These are phyloP conservation scores for Ophiostoma montium DNA, from an alignment of 2,329 filamentous ascomycete genomes.

Conservation along the genomic window DNA sequence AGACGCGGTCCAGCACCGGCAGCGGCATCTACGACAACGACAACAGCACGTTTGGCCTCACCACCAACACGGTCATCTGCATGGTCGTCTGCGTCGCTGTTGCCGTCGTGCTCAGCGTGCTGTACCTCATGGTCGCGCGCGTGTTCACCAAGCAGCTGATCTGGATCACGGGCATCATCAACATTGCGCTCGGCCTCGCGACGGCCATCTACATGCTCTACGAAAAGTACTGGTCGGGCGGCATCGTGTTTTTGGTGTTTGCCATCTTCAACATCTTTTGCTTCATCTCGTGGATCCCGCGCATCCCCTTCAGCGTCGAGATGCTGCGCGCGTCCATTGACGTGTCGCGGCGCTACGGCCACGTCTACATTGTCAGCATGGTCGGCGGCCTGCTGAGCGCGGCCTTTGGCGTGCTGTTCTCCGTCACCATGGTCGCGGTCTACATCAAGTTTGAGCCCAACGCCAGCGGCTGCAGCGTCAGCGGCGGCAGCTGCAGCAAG, in stretches of 20 bases:
- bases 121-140: slow-evolving; percentile 63
- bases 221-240: slow-evolving; percentile 63
- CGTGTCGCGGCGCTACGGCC: slow-evolving; percentile 68
- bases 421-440: slow-evolving; percentile 70
- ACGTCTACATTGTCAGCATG: slow-evolving; percentile 77
- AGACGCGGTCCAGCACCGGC: slow-evolving; percentile 47
- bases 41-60: slow-evolving; percentile 49
- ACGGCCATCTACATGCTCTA: slow-evolving; percentile 79
- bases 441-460: slow-evolving; percentile 71
- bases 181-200: slow-evolving; percentile 70
- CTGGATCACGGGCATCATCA: slow-evolving; percentile 81
- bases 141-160: slow-evolving; percentile 81
- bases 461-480: slow-evolving; percentile 33
- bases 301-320: slow-evolving; percentile 81
- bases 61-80: slow-evolving; percentile 74
- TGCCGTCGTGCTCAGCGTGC: slow-evolving; percentile 60
- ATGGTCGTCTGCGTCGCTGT: slow-evolving; percentile 66
- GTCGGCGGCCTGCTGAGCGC: slow-evolving; percentile 65
- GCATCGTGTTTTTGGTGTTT: slow-evolving; percentile 78
- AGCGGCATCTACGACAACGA: slow-evolving; percentile 57
- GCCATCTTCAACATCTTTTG: slow-evolving; percentile 65
- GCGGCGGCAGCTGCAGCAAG: slow-evolving; percentile 50
- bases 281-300: slow-evolving; percentile 77
- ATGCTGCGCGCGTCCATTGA: slow-evolving; percentile 83
- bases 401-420: slow-evolving; percentile 72